Percentiles rank a stretch among this genome's conserved stretches.
phyloP scores from a whole-genome alignment of 495 filamentous ascomycete species.

The Elasticomyces elasticus region DNA sequence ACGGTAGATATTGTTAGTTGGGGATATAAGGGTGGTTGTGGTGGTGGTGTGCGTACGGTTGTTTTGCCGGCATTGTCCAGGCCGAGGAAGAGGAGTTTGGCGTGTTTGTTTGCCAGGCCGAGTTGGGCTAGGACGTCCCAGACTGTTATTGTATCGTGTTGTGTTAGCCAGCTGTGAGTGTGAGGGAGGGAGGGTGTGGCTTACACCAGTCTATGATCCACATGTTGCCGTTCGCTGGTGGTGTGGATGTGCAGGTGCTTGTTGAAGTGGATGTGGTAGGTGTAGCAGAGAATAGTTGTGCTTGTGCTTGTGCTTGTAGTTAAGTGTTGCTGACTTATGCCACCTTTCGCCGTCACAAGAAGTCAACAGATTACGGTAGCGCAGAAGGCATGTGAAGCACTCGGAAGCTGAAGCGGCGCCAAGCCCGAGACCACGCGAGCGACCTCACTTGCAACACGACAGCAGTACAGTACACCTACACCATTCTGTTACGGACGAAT shows the following conservation, averaged over 20 bases:
- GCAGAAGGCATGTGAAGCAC: neutral
- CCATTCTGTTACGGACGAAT: no score
- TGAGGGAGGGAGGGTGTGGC: no score
- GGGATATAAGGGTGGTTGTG: constrained; percentile 40
- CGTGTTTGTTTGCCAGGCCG: constrained; percentile 89
- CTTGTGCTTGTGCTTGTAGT: neutral
- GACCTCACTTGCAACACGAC: neutral
- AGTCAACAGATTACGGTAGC: no score
- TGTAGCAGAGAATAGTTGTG: neutral
- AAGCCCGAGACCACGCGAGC: neutral
- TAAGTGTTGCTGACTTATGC: neutral
- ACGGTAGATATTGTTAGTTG: neutral
- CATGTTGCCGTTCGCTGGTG: constrained; percentile 47
- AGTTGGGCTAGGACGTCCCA: constrained; percentile 85
- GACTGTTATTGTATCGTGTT: constrained; percentile 55
- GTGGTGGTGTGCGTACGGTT: constrained; percentile 38
- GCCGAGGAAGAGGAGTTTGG: constrained; percentile 81
- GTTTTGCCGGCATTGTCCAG: constrained; percentile 98
- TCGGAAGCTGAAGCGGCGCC: neutral
- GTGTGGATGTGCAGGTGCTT: neutral
- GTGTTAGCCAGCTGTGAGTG: constrained; percentile 15
- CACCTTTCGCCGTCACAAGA: no score
- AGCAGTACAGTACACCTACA: no score
- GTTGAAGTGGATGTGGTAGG: neutral
- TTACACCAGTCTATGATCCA: constrained; percentile 94